Conservation (phyloP, 345 rosid species). For the Camelina sativa region DNA sequence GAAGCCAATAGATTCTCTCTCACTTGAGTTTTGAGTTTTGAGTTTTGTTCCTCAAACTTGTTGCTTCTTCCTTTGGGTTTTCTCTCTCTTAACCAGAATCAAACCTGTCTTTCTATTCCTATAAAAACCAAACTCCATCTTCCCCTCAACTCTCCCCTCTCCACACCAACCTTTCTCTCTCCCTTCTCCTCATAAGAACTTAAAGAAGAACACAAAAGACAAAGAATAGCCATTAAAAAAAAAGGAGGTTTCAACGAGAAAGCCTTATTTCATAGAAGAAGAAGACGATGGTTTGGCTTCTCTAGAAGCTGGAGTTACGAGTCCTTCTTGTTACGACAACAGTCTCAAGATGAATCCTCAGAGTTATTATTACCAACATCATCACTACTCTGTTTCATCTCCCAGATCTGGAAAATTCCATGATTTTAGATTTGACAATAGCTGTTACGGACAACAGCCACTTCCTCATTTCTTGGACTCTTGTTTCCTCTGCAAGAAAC, state of each 20-base stretch:
- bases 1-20: conserved; percentile 44
- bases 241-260: conserved; percentile 36
- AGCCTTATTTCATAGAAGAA: conserved; percentile 44
- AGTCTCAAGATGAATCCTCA: conserved; percentile 27
- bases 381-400: conserved; percentile 48
- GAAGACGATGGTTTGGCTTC: conserved; percentile 34
- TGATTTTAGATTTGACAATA: conserved; percentile 58
- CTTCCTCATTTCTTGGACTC: conserved; percentile 70
- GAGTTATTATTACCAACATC: conserved; percentile 32
- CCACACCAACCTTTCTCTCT: conserved; percentile 33
- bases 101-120: conserved; percentile 37
- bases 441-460: conserved; percentile 36
- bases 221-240: not conserved
- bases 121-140: conserved; percentile 34
- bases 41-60: conserved; percentile 35
- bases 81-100: conserved; percentile 35
- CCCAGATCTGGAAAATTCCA: conserved; percentile 58
- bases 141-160: conserved; percentile 27
- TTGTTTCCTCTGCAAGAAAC: conserved; percentile 72
- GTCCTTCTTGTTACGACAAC: conserved; percentile 48
- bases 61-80: conserved; percentile 21
- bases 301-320: conserved; percentile 46
- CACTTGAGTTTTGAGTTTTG: not conserved
- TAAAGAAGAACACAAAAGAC: not conserved
- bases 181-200: not conserved